These are phyloP conservation scores for Leccinellum rugosiceps DNA, from an alignment of 768 basidiomycete species.

Conservation along the genomic window DNA sequence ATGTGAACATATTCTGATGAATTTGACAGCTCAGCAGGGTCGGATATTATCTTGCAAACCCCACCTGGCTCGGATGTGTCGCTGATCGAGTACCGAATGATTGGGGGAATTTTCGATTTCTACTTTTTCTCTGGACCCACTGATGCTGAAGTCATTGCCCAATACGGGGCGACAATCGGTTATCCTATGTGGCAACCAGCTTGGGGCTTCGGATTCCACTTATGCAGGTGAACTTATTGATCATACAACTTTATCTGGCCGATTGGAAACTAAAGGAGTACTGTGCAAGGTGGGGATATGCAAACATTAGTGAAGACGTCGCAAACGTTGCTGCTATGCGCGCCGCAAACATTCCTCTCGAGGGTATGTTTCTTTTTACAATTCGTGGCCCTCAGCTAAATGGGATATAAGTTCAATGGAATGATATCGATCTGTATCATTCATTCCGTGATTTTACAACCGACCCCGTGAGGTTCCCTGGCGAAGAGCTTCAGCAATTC, in stretches of 20 bases:
- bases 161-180: constrained; percentile 67
- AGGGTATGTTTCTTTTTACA: constrained; percentile 41
- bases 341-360: constrained; percentile 68
- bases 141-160: constrained; percentile 56
- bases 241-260: not conserved
- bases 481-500: constrained; percentile 49
- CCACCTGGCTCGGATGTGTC: constrained; percentile 54
- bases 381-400: not conserved
- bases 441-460: constrained; percentile 67
- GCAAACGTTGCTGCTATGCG: constrained; percentile 57
- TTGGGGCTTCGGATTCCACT: constrained; percentile 80
- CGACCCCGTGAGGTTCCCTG: constrained; percentile 63
- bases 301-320: constrained; percentile 52
- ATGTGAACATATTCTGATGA: not conserved
- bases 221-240: constrained; percentile 47
- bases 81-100: constrained; percentile 65
- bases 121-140: constrained; percentile 69
- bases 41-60: constrained; percentile 66
- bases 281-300: constrained; percentile 42
- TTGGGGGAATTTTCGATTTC: constrained; percentile 76
- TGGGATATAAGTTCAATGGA: constrained; percentile 61
- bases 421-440: constrained; percentile 73
- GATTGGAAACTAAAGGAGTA: not conserved
- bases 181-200: constrained; percentile 68
- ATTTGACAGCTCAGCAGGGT: constrained; percentile 55